These are phyloP conservation scores for Tagetes erecta DNA, from an alignment of 129 eudicot genomes.

Conservation along the genomic window DNA sequence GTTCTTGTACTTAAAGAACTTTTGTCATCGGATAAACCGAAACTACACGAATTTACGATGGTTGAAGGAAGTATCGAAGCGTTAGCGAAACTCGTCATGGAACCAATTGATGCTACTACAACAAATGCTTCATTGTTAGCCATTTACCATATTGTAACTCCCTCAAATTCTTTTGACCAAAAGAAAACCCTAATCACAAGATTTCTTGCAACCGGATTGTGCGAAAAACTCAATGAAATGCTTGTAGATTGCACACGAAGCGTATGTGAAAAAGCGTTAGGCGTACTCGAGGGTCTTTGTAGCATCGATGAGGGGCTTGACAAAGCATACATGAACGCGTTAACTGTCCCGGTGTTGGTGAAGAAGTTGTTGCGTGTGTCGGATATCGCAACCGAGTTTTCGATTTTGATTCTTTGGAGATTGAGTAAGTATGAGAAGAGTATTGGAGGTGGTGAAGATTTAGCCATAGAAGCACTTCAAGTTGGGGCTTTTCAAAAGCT, in stretches of 20 bases:
- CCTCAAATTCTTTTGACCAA: conserved; percentile 28
- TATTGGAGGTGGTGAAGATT: conserved; percentile 31
- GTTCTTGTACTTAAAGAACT: conserved; percentile 41
- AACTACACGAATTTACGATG: conserved; percentile 25
- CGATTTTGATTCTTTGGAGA: conserved; percentile 55
- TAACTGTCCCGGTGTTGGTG: conserved; percentile 57
- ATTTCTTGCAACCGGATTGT: conserved; percentile 40
- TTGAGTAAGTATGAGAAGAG: conserved; percentile 46
- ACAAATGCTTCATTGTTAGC: conserved; percentile 55
- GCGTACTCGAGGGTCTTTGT: conserved; percentile 53
- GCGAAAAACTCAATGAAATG: conserved; percentile 50
- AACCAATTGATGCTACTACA: conserved; percentile 50
- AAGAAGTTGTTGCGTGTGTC: conserved; percentile 62
- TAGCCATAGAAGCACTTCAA: conserved; percentile 51
- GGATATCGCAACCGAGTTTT: conserved; percentile 55
- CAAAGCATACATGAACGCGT: conserved; percentile 37
- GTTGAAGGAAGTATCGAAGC: conserved; percentile 51
- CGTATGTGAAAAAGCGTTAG: conserved; percentile 52
- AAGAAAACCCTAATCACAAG: conserved; percentile 25
- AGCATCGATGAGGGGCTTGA: conserved; percentile 44
- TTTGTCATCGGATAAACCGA: conserved; percentile 33
- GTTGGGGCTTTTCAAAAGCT: conserved; percentile 76
- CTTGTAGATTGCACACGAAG: conserved; percentile 50
- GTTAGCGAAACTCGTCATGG: conserved; percentile 41
- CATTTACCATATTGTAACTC: conserved; percentile 52